These are phyloP conservation scores for Botrytis sinoallii DNA, from an alignment of 2,329 filamentous ascomycete genomes.

Conservation along the genomic window DNA sequence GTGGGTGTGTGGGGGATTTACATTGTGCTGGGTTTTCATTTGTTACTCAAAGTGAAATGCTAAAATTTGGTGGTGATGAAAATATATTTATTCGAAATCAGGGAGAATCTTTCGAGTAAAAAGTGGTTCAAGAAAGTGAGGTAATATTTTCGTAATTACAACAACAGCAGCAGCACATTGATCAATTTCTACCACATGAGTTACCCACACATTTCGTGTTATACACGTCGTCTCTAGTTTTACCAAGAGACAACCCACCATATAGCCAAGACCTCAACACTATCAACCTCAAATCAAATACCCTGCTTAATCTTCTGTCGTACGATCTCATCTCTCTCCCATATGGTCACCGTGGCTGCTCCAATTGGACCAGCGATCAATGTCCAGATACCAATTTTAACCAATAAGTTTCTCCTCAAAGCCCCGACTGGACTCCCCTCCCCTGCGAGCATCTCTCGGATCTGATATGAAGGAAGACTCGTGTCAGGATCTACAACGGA, in stretches of 20 bases:
- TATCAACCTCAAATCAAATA: slow-evolving; percentile 20
- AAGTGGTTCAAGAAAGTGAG: background rate
- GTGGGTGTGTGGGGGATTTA: slow-evolving; percentile 2
- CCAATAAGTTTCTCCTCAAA: slow-evolving; percentile 30
- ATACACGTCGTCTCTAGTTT: background rate
- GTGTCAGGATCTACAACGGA: slow-evolving; percentile 23
- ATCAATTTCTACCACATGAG: background rate
- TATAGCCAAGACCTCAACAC: slow-evolving; percentile 11
- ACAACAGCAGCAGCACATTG: background rate
- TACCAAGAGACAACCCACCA: background rate
- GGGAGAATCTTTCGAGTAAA: too few relatives aligned
- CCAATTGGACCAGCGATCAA: slow-evolving; percentile 45
- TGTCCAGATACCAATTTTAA: slow-evolving; percentile 40
- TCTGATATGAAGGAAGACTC: slow-evolving; percentile 23
- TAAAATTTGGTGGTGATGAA: background rate
- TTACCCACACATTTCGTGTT: background rate
- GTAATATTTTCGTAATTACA: background rate
- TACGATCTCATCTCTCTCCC: slow-evolving; percentile 47
- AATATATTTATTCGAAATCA: background rate
- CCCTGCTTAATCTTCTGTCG: slow-evolving; percentile 33
- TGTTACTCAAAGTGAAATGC: background rate
- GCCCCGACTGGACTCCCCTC: slow-evolving; percentile 28
- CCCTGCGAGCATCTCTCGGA: slow-evolving; percentile 21
- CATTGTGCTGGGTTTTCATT: background rate
- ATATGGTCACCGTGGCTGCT: slow-evolving; percentile 45